Conservation (phyloP, 148 eudicot genomes). For the Pharnaceum exiguum region DNA sequence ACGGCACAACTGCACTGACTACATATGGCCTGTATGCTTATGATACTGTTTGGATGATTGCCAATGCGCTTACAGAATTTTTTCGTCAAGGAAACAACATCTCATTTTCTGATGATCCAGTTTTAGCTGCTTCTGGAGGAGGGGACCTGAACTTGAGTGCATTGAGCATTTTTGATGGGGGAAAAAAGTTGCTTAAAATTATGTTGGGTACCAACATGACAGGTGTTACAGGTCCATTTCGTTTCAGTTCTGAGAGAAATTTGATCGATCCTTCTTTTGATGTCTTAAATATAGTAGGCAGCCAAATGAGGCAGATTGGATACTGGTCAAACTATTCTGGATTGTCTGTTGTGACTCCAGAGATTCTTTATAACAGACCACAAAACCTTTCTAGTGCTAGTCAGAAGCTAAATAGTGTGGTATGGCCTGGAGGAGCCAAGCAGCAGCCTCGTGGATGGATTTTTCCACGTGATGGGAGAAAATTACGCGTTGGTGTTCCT, state of each 20-base stretch:
- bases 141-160: slow-evolving; percentile 40
- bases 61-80: slow-evolving; percentile 40
- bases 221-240: slow-evolving; percentile 37
- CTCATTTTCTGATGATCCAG: slow-evolving; percentile 45
- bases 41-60: slow-evolving; percentile 62
- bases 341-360: slow-evolving; percentile 36
- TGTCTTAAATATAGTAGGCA: slow-evolving; percentile 34
- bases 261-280: slow-evolving; percentile 41
- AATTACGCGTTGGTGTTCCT: slow-evolving; percentile 39
- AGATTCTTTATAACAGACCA: slow-evolving; percentile 23
- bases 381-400: slow-evolving; percentile 30
- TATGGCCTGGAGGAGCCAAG: slow-evolving; percentile 44
- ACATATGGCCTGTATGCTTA: slow-evolving; percentile 56
- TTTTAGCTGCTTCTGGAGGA: slow-evolving; percentile 26
- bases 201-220: slow-evolving; percentile 32
- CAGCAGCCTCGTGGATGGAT: slow-evolving; percentile 45
- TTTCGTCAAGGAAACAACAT: slow-evolving; percentile 38
- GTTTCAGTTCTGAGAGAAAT: slow-evolving; percentile 22
- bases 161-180: slow-evolving; percentile 50
- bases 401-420: slow-evolving; percentile 30
- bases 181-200: slow-evolving; percentile 28
- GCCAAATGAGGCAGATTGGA: slow-evolving; percentile 26
- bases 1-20: slow-evolving; percentile 40
- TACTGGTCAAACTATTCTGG: slow-evolving; percentile 60
- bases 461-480: slow-evolving; percentile 33